Percentiles rank a stretch among this genome's conserved stretches.
These are phyloP conservation scores for Botryotinia convoluta DNA, from an alignment of 2,329 filamentous ascomycete genomes.

Conservation along the genomic window DNA sequence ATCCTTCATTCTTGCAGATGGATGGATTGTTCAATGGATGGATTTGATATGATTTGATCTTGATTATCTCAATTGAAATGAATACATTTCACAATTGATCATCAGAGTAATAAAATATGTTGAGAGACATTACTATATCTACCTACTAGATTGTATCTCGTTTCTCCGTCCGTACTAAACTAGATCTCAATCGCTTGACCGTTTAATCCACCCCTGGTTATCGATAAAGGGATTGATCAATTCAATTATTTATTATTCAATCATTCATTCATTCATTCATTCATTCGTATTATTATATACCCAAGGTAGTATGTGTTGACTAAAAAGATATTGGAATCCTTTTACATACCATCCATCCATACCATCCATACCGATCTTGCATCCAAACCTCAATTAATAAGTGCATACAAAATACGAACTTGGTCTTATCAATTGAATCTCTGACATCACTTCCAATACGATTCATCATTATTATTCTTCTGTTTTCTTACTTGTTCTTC, in stretches of 20 bases:
- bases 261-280: background rate
- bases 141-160: background rate
- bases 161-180: background rate
- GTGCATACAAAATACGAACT: background rate
- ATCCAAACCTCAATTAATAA: background rate
- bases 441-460: background rate
- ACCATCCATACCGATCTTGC: background rate
- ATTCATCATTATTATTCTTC: background rate
- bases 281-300: background rate
- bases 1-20: background rate
- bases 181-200: background rate
- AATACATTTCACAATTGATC: background rate
- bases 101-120: background rate
- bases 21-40: too few relatives aligned
- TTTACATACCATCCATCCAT: background rate
- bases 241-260: background rate
- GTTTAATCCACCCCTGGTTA: background rate
- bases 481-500: background rate
- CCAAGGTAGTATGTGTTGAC: background rate
- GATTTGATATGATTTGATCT: background rate
- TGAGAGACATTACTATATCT: background rate
- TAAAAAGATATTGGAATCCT: background rate
- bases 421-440: background rate
- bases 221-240: background rate
- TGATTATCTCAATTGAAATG: background rate